These are phyloP conservation scores for Mycena galopus DNA, from an alignment of 768 basidiomycete genomes.

Conservation along the genomic window DNA sequence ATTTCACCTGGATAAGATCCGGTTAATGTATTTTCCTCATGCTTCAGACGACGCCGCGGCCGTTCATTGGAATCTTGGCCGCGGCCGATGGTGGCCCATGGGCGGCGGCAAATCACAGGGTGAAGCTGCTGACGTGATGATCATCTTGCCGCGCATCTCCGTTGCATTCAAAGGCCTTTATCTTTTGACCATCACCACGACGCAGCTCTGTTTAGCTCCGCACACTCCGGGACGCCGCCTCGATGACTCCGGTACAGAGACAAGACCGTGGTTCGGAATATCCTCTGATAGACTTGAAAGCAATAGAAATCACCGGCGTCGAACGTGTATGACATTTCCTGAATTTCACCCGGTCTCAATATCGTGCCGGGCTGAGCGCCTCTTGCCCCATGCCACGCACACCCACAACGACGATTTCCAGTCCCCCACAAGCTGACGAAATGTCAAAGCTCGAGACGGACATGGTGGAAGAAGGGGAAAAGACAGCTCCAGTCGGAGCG, in stretches of 20 bases:
- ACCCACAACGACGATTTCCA: background rate
- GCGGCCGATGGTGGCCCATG: background rate
- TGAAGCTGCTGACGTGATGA: background rate
- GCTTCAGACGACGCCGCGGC: background rate
- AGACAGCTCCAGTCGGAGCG: background rate
- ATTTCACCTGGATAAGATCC: too few species aligned
- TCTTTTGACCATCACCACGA: background rate
- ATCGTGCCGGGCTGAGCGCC: background rate
- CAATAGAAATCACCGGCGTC: background rate
- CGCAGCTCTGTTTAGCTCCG: background rate
- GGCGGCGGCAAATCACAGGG: background rate
- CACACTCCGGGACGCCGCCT: background rate
- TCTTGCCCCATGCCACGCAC: background rate
- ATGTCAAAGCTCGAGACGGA: background rate
- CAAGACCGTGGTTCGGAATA: background rate
- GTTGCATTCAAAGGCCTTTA: background rate
- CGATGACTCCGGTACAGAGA: background rate
- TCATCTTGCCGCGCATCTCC: background rate
- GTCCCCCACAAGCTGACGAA: background rate
- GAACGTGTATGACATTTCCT: background rate
- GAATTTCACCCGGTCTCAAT: background rate
- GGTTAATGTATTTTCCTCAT: background rate
- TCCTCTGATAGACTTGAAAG: background rate
- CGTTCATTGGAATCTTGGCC: background rate
- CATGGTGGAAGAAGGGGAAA: background rate